Evolutionary conservation across 148 eudicot species (phyloP).

Genomic region (Nepenthes mirabilis): DNA sequence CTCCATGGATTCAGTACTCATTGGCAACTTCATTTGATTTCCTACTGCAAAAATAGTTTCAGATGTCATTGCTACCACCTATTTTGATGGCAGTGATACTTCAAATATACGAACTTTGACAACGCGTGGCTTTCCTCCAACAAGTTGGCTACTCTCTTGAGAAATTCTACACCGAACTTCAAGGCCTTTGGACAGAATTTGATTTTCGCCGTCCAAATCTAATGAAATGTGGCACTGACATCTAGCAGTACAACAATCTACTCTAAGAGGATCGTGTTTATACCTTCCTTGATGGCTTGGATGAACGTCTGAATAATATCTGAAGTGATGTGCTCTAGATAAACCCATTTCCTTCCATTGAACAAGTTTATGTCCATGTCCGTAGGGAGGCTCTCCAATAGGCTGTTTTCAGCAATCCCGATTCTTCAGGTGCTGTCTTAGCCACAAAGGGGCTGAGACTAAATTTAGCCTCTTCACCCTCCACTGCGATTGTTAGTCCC

Average conservation of each 20-base stretch:
- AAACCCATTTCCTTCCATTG: slow-evolving; percentile 2
- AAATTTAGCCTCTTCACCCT: not conserved
- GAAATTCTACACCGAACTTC: not conserved
- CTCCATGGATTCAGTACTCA: not conserved
- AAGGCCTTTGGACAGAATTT: slow-evolving; percentile 1
- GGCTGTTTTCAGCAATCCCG: no score
- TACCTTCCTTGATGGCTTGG: slow-evolving; percentile 1
- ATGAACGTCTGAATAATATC: slow-evolving; percentile 7
- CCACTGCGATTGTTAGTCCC: not conserved
- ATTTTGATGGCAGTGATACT: slow-evolving; percentile 9
- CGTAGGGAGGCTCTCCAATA: not conserved
- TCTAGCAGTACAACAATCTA: not conserved
- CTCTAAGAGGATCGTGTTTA: slow-evolving; percentile 8
- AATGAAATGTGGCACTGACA: not conserved
- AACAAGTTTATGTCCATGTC: slow-evolving; percentile 6
- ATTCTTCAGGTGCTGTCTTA: no score
- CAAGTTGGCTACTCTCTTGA: not conserved
- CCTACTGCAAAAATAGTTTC: slow-evolving; percentile 5
- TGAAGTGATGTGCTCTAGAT: slow-evolving; percentile 1
- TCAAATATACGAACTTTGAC: slow-evolving; percentile 4
- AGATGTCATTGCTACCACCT: slow-evolving; percentile 5
- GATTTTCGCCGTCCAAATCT: no score
- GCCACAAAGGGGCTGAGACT: not conserved
- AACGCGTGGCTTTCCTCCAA: not conserved
- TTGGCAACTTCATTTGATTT: slow-evolving; percentile 1